Evolutionary conservation across 2,329 filamentous ascomycete species (phyloP).

Genomic region (Talaromyces sp.): DNA sequence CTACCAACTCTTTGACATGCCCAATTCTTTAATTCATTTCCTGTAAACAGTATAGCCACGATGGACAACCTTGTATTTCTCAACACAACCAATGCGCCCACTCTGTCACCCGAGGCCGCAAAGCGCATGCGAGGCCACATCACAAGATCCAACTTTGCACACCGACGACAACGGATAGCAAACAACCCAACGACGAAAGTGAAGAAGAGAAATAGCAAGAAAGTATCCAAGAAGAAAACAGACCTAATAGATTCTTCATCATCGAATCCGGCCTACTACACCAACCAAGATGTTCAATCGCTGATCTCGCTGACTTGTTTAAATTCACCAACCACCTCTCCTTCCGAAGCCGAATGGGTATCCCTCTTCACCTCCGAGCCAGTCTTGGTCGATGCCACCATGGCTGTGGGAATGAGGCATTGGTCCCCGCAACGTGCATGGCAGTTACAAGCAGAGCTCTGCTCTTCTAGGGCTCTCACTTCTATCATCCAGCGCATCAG

Average conservation of each 20-base stretch:
- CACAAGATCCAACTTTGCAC: constrained; percentile 14
- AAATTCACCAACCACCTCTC: background rate
- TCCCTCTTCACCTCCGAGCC: constrained; percentile 25
- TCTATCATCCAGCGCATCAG: constrained; percentile 23
- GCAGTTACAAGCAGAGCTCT: constrained; percentile 22
- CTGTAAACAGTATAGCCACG: background rate
- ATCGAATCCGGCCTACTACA: background rate
- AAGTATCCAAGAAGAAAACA: background rate
- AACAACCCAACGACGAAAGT: background rate
- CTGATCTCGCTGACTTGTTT: constrained; percentile 10
- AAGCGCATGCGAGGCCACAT: constrained; percentile 12
- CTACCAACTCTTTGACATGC: background rate
- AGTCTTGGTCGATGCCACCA: constrained; percentile 24
- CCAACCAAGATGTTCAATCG: background rate
- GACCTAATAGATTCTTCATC: background rate
- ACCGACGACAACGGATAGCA: constrained; percentile 5
- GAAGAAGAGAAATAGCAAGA: background rate
- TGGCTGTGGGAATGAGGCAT: constrained; percentile 24
- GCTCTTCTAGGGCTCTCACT: constrained; percentile 22
- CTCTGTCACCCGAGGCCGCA: constrained; percentile 4
- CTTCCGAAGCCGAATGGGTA: constrained; percentile 24
- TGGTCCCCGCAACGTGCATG: constrained; percentile 23
- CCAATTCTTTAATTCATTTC: background rate
- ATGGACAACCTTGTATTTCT: constrained; percentile 12
- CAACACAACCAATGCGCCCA: constrained; percentile 12